These are phyloP conservation scores for Sporobolus alterniflorus DNA, from an alignment of 202 grass and related monocot genomes.

Conservation along the genomic window DNA sequence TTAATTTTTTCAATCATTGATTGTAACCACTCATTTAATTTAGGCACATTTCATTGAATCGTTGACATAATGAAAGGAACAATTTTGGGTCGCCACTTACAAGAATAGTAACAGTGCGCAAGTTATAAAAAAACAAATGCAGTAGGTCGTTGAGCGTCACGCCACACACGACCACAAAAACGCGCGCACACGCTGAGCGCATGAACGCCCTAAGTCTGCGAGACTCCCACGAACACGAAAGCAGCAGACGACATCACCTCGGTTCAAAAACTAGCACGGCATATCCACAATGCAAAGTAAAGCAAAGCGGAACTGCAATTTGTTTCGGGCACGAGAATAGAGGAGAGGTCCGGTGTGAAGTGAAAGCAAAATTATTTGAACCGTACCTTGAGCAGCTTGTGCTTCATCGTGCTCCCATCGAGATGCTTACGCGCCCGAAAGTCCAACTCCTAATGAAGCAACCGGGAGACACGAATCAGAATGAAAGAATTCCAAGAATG, in stretches of 20 bases:
- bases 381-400: constrained; percentile 52
- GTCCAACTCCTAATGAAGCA: constrained; percentile 30
- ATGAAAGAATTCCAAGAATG: neutral
- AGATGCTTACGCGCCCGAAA: constrained; percentile 45
- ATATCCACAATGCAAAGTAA: neutral
- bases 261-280: neutral
- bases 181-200: neutral
- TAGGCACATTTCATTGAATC: neutral
- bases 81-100: neutral
- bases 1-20: too few species aligned
- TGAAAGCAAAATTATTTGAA: neutral
- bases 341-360: neutral
- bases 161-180: neutral
- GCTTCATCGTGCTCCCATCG: constrained; percentile 36
- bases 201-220: neutral
- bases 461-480: neutral
- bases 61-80: constrained; percentile 4
- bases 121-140: neutral
- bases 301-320: neutral
- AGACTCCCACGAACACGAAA: neutral
- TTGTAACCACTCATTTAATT: too few species aligned
- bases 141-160: neutral
- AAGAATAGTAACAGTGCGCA: neutral
- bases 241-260: neutral
- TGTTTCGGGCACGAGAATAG: neutral